Conservation (phyloP, 371 early-diverging fungal genomes). For the Polyrhizophydium stewartii region DNA sequence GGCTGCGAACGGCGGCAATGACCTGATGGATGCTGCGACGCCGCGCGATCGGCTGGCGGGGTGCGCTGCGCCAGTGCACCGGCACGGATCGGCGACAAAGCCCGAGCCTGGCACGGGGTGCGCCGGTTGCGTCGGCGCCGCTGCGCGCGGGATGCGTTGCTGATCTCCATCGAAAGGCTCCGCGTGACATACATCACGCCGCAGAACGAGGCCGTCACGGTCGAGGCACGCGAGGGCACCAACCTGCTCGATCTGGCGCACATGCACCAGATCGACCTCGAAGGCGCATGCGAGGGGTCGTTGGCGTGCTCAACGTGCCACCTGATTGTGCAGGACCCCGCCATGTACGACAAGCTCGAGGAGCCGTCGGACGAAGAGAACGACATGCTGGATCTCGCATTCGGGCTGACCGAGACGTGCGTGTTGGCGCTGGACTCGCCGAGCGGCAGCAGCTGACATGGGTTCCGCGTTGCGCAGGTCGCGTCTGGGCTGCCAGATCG, state of each 20-base stretch:
- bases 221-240: slow-evolving; percentile 77
- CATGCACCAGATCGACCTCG: slow-evolving; percentile 91
- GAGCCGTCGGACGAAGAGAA: slow-evolving; percentile 98
- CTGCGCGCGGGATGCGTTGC: neutral
- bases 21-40: no score
- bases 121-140: neutral
- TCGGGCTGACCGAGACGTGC: slow-evolving; percentile 93
- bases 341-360: slow-evolving; percentile 80
- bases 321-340: slow-evolving; percentile 85
- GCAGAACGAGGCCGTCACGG: slow-evolving; percentile 74
- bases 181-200: slow-evolving; percentile 41
- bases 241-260: slow-evolving; percentile 95
- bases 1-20: no score
- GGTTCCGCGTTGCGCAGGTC: slow-evolving; percentile 53
- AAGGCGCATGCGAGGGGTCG: slow-evolving; percentile 99
- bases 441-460: neutral
- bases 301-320: slow-evolving; percentile 82
- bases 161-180: slow-evolving; percentile 8
- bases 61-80: neutral
- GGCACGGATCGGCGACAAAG: neutral
- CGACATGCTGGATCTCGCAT: slow-evolving; percentile 99
- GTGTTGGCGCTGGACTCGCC: no score
- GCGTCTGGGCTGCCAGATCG: slow-evolving; percentile 96
- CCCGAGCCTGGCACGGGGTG: slow-evolving; percentile 1
- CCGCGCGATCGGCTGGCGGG: no score